Percentiles rank a stretch among this genome's conserved stretches.
Conservation (phyloP, 768 basidiomycete genomes). For the Sarcodon aspratus region DNA sequence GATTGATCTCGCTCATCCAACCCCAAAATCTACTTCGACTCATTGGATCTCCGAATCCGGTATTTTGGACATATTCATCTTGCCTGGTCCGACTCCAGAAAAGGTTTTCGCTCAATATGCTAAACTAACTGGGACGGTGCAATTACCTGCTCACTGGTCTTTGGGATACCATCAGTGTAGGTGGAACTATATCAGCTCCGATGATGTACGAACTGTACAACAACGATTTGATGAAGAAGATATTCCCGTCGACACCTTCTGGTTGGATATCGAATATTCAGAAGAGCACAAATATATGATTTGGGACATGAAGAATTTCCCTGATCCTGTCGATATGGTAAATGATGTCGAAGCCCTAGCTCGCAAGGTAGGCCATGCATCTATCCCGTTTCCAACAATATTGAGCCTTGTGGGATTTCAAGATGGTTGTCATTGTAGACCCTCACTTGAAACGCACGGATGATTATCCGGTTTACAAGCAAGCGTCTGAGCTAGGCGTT, state of each 20-base stretch:
- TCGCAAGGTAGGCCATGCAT: slow-evolving; percentile 53
- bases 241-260: slow-evolving; percentile 92
- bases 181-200: slow-evolving; percentile 93
- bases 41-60: slow-evolving; percentile 99
- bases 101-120: slow-evolving; percentile 84
- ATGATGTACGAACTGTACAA: slow-evolving; percentile 80
- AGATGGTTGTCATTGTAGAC: slow-evolving; percentile 98
- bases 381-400: not conserved
- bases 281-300: slow-evolving; percentile 95
- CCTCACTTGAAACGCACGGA: slow-evolving; percentile 85
- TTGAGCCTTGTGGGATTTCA: slow-evolving; percentile 3
- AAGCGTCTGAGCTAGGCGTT: slow-evolving; percentile 72
- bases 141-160: slow-evolving; percentile 85
- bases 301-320: slow-evolving; percentile 89
- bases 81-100: slow-evolving; percentile 80
- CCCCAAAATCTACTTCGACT: slow-evolving; percentile 62
- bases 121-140: slow-evolving; percentile 71
- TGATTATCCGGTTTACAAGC: slow-evolving; percentile 73
- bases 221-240: slow-evolving; percentile 86
- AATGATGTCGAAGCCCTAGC: slow-evolving; percentile 77
- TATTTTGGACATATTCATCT: slow-evolving; percentile 86
- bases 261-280: slow-evolving; percentile 95
- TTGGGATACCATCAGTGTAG: slow-evolving; percentile 95
- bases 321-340: slow-evolving; percentile 89
- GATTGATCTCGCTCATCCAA: slow-evolving; percentile 77